phyloP scores from a whole-genome alignment of 192 early-diverging fungal genomes.

The Gonapodya prolifera region DNA sequence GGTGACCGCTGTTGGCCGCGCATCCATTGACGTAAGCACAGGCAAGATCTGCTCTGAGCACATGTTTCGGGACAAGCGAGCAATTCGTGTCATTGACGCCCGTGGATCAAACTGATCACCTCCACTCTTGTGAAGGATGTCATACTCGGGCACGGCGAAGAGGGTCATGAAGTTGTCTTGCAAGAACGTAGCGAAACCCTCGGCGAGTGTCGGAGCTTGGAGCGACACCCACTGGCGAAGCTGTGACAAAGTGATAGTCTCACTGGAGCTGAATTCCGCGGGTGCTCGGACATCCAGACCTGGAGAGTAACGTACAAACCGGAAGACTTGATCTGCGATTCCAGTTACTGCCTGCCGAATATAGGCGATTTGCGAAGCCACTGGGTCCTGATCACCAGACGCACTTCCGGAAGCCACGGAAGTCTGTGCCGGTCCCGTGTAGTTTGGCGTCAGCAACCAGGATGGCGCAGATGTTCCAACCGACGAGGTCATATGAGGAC shows the following conservation, averaged over 20 bases:
- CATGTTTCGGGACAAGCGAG: background rate
- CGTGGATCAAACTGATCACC: background rate
- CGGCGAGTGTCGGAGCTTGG: background rate
- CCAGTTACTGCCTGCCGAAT: background rate
- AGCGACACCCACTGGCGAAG: background rate
- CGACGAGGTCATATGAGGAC: background rate
- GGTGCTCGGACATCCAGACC: background rate
- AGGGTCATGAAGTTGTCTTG: background rate
- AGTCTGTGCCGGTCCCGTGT: background rate
- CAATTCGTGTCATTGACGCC: background rate
- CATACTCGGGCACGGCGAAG: background rate
- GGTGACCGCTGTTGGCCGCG: background rate
- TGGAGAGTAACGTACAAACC: background rate
- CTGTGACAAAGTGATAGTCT: background rate
- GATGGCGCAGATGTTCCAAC: background rate
- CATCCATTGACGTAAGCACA: background rate
- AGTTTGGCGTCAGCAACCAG: background rate
- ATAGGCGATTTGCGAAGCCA: background rate
- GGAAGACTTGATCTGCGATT: background rate
- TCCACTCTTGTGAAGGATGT: background rate
- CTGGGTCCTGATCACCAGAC: background rate
- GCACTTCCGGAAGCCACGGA: too few species aligned
- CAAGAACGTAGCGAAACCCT: background rate
- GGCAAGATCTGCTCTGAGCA: background rate
- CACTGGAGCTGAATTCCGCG: background rate